Evolutionary conservation across 179 eudicot genomes (phyloP), one percentile per base, ranked within the genome.

Genomic region (Sideroxylon spinosum): DNA sequence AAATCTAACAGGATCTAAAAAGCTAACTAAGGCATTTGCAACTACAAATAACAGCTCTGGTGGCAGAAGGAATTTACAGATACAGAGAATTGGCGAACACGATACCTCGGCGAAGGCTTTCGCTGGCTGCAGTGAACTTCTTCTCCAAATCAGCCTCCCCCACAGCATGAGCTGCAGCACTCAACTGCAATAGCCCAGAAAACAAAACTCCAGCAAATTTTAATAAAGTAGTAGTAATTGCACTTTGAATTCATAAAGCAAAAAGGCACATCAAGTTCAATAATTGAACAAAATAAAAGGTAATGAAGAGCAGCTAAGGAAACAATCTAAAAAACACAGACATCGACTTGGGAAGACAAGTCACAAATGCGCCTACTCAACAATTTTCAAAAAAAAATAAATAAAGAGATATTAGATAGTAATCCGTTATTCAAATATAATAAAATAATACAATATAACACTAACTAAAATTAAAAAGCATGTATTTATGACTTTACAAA

Each of bases 1-100:
- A 11, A 4, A 49, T 71, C 26, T 20, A 50, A 71, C 57, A 70
- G 49, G 28, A 3, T 22, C 74, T 22, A 50, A 20, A 49, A 23
- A 48, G 59, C 74, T 49, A 49, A 70, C 32, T 4, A 10, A 3
- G 1, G 29, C 32, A 70, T 48, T 70, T 49, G 74, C 19, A 48
- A 10, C 49, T 13, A 9, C 55, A 46, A 49, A 22, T 20, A 59
- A 22, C 74, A n/a, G 28, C 79, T 11, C 25, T 29, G n/a, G 7
- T 55, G 44, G 56, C 32, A 60, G 76, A 74, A 6, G n/a, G 32
- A 37, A 63, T 72, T 80, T 68, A 93, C 78, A 92, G 83, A 80
- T 95, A 95, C 68, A 95, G 80, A 63, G 99, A 95, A 78, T 95
- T 95, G 70, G 99, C 99, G 84, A 95, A 95, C 98, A 95, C 92